Evolutionary conservation across 148 eudicot genomes (phyloP), one percentile per base, ranked within the genome.

Genomic region (Heliosperma pusillum): DNA sequence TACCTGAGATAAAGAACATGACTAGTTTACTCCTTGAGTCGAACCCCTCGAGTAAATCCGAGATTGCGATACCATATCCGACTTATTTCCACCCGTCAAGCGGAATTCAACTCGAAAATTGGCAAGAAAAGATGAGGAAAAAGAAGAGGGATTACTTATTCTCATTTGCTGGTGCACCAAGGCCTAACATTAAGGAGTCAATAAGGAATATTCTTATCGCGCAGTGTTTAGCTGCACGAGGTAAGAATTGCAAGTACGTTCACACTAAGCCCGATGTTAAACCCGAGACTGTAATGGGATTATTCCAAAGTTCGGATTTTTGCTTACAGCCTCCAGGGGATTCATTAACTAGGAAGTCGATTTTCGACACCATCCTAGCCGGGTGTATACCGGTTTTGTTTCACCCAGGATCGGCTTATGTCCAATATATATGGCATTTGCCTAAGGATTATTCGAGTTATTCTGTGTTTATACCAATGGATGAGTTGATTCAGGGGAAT

Each of bases 311-410:
- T 26, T 91, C 90, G 2, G 72, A 71, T 5, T 91, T 89, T 61
- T 89, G 97, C 71, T 63, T 91, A 70, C 97, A 91, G 73, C 97
- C 97, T 15, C 79, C 92, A 0, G 96, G 96, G 33, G 96, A 91
- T 74, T 86, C 92, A 3, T 85, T 57, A 57, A 90, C 95, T 0
- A 76, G 95, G 24, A 72, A 88, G 55, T 88, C 95, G 0, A 80
- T 82, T 1, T 90, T 88, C 27, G 92, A 88, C 33, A 78, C 95
- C 30, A 29, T 29, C 1, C 3, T 29, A 29, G 30, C 30, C 30
- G 30, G 30, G 30, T 29, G 30, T 29, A 87, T 90, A 26, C 92
- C 95, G 2, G 95, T 90, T 1, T 84, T 90, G 36, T 88, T 87
- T 82, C 84, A 71, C 55, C 95, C 92, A 0, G 89, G 76, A 2